A percentile compares a stretch with the other conserved stretches of the same genome.
phyloP scores from a whole-genome alignment of 305 asterid species.

The Salvia sclarea region DNA sequence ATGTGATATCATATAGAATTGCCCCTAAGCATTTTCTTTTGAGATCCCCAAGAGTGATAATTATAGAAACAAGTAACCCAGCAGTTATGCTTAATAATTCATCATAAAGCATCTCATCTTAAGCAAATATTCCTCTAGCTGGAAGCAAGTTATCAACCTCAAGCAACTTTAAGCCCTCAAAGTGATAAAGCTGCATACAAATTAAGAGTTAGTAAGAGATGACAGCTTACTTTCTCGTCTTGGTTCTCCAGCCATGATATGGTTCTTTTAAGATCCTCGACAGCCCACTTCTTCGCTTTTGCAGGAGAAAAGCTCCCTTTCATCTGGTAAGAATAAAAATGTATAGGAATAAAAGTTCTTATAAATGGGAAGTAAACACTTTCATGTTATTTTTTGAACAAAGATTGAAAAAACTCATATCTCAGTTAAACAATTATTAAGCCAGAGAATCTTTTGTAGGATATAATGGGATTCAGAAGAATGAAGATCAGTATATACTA shows the following conservation, averaged over 20 bases:
- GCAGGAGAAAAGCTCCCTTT: slow-evolving; percentile 57
- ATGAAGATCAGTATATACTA: slow-evolving; percentile 29
- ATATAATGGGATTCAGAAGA: slow-evolving; percentile 8
- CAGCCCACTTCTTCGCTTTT: slow-evolving; percentile 81
- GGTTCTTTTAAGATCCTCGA: slow-evolving; percentile 69
- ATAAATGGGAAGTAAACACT: neutral
- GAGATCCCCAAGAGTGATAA: neutral
- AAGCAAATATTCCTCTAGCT: neutral
- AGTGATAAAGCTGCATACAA: slow-evolving; percentile 17
- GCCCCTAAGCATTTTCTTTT: neutral
- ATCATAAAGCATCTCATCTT: neutral
- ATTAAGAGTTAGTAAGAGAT: slow-evolving; percentile 14
- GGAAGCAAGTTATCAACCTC: slow-evolving; percentile 21
- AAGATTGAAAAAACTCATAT: neutral
- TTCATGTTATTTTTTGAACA: neutral
- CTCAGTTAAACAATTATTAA: slow-evolving; percentile 16
- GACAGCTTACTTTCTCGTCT: slow-evolving; percentile 70
- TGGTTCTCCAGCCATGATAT: slow-evolving; percentile 80
- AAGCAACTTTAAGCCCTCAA: slow-evolving; percentile 22
- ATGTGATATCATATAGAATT: neutral
- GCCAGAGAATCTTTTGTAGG: neutral
- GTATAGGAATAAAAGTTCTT: slow-evolving; percentile 7
- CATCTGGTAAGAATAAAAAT: slow-evolving; percentile 34
- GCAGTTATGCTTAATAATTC: neutral
- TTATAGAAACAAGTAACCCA: neutral